Evolutionary conservation across 441 rosid species (phyloP).

Genomic region (Breynia disticha): DNA sequence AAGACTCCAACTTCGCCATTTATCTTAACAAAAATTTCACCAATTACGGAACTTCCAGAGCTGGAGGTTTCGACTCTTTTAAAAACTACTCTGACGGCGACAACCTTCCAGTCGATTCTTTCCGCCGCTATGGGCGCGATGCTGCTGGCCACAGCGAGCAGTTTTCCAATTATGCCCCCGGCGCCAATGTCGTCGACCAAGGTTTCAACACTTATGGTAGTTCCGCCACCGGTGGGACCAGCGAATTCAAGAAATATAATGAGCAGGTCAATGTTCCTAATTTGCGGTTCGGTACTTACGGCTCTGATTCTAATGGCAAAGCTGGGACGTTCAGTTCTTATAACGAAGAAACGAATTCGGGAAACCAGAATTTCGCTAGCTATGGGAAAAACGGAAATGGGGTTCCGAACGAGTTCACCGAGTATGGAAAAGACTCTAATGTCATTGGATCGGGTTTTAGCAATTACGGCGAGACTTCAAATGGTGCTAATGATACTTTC

Average conservation of each 20-base stretch:
- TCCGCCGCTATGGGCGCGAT: constrained; percentile 63
- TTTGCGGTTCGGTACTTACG: constrained; percentile 51
- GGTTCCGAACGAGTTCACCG: constrained; percentile 36
- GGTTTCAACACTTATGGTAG: constrained; percentile 64
- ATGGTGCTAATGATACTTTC: constrained; percentile 55
- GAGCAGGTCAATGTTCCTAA: constrained; percentile 46
- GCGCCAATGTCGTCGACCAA: constrained; percentile 61
- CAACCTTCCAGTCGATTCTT: constrained; percentile 40
- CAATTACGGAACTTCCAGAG: constrained; percentile 43
- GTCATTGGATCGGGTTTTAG: constrained; percentile 62
- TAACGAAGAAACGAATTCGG: constrained; percentile 48
- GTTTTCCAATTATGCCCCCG: constrained; percentile 46
- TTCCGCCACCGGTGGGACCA: constrained; percentile 51
- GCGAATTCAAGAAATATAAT: constrained; percentile 54
- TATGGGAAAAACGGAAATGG: constrained; percentile 73
- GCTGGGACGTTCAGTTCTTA: constrained; percentile 45
- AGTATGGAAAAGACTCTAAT: constrained; percentile 54
- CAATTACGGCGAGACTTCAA: constrained; percentile 54
- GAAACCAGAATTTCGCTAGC: constrained; percentile 42
- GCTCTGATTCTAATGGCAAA: constrained; percentile 43
- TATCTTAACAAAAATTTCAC: constrained; percentile 58
- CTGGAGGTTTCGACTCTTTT: constrained; percentile 45
- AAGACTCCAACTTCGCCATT: constrained; percentile 40
- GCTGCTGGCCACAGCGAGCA: constrained; percentile 38
- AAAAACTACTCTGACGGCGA: constrained; percentile 42